Base-by-base conservation (phyloP, 768 basidiomycete species). In the Lentinula sp. region DNA sequence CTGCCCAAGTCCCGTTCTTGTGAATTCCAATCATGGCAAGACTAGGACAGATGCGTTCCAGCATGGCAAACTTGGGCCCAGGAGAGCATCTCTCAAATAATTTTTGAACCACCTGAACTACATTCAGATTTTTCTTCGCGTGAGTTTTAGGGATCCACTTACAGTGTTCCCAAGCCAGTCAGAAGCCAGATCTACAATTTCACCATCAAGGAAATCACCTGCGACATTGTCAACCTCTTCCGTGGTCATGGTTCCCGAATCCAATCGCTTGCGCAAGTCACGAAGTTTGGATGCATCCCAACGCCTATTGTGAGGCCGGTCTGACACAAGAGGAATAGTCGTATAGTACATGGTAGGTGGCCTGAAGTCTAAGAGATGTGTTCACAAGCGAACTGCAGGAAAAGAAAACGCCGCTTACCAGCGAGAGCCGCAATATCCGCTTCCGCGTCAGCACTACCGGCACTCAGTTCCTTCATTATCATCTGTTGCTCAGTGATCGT, bases 1-100 rank as follows among this genome's bases (percentile, higher is more conserved):
- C 95, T 2, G 96, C 96, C 97, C 97, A 98, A 0, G 97, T 99
- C 32, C 97, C 97, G 66, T 99, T 98, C 80, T 98, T 98, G 80
- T 99, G 97, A 60, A 96, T 95, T 31, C 97, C 97, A 65, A 98
- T 97, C 85, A 93, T 92, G 23, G 96, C 96, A 43, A 99, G 78
- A 71, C 96, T 91, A 52, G 97, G 97, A 3, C 86, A 84, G 63
- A 98, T 89, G 53, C 95, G 87, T 67, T 98, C 95, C 59, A 99
- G 78, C 91, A 99, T 95, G 15, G 88, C 87, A 64, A 93, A 83
- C 66, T 95, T 81, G 34, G 94, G 87, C 3, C 69, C 75, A 42
- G 85, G 74, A 13, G 92, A 91, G 70, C 92, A 93, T 69, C 84
- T 88, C 73, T 98, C 96, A 67, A 96, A 99, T 13, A 99, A 77